Base-by-base conservation (phyloP, 2,329 filamentous ascomycete species). In the Alternaria viburni region DNA sequence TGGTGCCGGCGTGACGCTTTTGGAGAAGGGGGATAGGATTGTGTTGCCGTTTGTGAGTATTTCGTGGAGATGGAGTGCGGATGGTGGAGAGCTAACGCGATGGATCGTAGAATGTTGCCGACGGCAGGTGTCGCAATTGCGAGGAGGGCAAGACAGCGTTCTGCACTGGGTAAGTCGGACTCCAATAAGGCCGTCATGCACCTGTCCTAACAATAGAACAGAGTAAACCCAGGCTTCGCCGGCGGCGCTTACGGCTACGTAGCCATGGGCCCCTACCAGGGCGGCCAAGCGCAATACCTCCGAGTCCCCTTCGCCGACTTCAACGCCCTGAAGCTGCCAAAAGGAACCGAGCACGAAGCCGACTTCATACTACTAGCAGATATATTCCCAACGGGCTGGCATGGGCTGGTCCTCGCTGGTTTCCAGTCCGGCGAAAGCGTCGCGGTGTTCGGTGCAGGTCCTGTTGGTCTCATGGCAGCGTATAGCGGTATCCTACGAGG, bases 221-320 rank as follows among this genome's bases (percentile, higher is more conserved):
- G 76, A 3, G 85, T 88, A 3, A 88, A 88, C 69, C 85, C 86
- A 1, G 86, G 86, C 0, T 88, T 88, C 67, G 86, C 86, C 2
- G 87, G 86, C 6, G 86, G 86, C 9, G 86, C 86, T 19, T 88
- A 88, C 59, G 86, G 88, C 6, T 88, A 90, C 69, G 88, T 90
- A n/a, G 81, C 85, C 11, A 87, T 88, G 86, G 87, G 87, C 1
- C 82, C 82, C 1, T 85, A 85, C 62, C 82, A 84, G 58, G 85
- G 84, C 60, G 86, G 86, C 13, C 87, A 90, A 72, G 89, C 88
- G 3, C 87, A 91, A 72, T 91, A 88, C 61, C 79, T 91, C 17
- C 83, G 88, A 4, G 86, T 91, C 2, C 89, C 89, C 0, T 90
- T 87, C 61, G 89, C 89, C 1, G 89, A 91, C 71, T 90, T 90